These are phyloP conservation scores for Psilocybe tampanensis DNA, from an alignment of 768 basidiomycete genomes.

Conservation along the genomic window DNA sequence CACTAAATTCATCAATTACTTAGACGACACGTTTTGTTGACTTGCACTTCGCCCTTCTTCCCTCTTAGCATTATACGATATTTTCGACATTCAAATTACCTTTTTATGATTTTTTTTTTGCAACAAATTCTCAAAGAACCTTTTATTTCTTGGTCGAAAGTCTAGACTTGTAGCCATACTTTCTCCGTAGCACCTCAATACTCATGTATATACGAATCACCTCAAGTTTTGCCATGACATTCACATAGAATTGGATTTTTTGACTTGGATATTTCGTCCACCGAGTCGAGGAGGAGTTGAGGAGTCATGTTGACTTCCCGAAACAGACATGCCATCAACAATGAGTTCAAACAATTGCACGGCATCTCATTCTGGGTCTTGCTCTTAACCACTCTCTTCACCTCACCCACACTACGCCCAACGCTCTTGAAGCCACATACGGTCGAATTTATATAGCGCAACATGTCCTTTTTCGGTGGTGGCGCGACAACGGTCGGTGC, in stretches of 20 bases:
- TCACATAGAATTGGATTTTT: background rate
- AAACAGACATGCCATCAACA: conserved; percentile 6
- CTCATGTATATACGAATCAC: background rate
- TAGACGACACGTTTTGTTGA: background rate
- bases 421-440: background rate
- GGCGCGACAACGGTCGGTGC: conserved; percentile 29
- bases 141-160: background rate
- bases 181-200: background rate
- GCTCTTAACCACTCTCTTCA: background rate
- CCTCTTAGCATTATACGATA: background rate
- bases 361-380: background rate
- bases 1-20: background rate
- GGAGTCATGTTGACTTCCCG: conserved; percentile 5
- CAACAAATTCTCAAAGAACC: background rate
- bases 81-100: background rate
- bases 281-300: too few relatives aligned
- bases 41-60: background rate
- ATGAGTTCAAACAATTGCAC: conserved; percentile 8
- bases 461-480: conserved; percentile 45
- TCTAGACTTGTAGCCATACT: conserved; percentile 3
- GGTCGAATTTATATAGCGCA: background rate
- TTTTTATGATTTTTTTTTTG: background rate
- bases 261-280: background rate
- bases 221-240: background rate
- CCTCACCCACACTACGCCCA: background rate